Percentiles rank a stretch among this genome's conserved stretches.
Evolutionary conservation across 306 rosid species (phyloP).

Genomic region (Neltuma alba): DNA sequence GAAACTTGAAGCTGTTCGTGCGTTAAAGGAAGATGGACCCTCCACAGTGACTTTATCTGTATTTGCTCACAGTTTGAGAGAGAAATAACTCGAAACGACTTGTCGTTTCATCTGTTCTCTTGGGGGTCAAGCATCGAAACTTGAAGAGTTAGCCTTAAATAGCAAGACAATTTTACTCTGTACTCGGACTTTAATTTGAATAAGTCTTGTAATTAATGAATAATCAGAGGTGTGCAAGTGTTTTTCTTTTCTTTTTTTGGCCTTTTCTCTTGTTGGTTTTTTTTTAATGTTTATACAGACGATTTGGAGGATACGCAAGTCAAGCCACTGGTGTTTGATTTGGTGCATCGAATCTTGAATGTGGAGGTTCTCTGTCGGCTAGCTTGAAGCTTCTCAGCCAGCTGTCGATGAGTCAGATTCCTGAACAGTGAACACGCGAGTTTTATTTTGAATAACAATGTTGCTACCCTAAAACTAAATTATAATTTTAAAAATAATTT

Average conservation of each 20-base stretch:
- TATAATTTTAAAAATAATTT: too few relatives aligned
- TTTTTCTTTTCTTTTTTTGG: background rate
- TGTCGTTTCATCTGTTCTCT: background rate
- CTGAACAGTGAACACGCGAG: too few relatives aligned
- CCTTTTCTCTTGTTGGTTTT: too few relatives aligned
- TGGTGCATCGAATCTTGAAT: background rate
- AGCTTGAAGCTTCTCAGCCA: too few relatives aligned
- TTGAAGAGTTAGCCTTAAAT: background rate
- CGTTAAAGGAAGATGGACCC: slow-evolving; percentile 18
- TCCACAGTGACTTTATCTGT: slow-evolving; percentile 14
- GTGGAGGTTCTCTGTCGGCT: too few relatives aligned
- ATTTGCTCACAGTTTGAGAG: background rate
- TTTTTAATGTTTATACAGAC: background rate
- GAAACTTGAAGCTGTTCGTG: slow-evolving; percentile 11
- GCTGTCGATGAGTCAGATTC: too few relatives aligned
- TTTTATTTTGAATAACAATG: too few relatives aligned
- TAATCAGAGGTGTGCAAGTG: background rate
- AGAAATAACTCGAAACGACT: background rate
- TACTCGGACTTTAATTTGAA: background rate
- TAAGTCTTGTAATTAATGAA: background rate
- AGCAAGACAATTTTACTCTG: background rate
- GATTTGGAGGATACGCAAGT: too few relatives aligned
- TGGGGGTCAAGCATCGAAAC: background rate
- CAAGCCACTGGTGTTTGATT: too few relatives aligned
- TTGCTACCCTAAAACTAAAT: too few relatives aligned